A percentile compares a stretch with the other conserved stretches of the same genome.
These are phyloP conservation scores for Syncephalastrum racemosum DNA, from an alignment of 371 early-diverging fungal genomes.

Conservation along the genomic window DNA sequence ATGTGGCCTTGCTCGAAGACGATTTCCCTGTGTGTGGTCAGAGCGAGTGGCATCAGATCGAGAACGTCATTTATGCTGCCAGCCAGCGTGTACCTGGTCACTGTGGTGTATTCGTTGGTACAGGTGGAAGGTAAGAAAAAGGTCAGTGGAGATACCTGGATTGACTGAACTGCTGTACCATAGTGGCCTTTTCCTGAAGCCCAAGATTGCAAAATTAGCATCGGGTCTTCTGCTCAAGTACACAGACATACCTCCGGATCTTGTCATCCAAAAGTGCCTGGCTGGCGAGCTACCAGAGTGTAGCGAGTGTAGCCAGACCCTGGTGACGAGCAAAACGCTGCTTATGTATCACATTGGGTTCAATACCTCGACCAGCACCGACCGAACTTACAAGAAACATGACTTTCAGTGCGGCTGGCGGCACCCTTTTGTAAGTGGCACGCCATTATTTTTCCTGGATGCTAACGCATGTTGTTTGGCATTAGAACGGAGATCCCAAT, in stretches of 20 bases:
- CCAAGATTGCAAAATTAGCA: conserved; percentile 38
- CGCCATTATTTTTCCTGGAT: background rate
- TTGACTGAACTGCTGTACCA: background rate
- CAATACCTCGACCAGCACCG: conserved; percentile 60
- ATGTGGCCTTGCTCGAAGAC: conserved; percentile 58
- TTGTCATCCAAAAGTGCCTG: conserved; percentile 58
- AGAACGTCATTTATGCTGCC: conserved; percentile 54
- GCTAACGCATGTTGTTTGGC: background rate
- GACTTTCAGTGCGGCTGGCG: conserved; percentile 70
- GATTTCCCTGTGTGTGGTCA: conserved; percentile 62
- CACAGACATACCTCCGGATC: conserved; percentile 50
- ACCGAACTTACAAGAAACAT: conserved; percentile 52
- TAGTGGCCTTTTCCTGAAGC: conserved; percentile 56
- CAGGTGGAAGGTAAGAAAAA: conserved; percentile 53
- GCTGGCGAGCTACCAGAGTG: conserved; percentile 52
- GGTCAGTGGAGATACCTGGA: background rate
- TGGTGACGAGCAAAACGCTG: conserved; percentile 56
- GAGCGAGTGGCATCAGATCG: conserved; percentile 53
- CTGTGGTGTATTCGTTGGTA: conserved; percentile 65
- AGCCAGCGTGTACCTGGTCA: conserved; percentile 43
- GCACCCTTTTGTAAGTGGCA: conserved; percentile 62
- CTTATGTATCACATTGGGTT: conserved; percentile 63
- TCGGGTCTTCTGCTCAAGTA: conserved; percentile 44
- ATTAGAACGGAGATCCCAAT: conserved; percentile 21
- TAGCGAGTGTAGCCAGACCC: conserved; percentile 25